These are phyloP conservation scores for Suhomyces ambrosiae DNA, from an alignment of 1,139 yeast genomes.

Conservation along the genomic window DNA sequence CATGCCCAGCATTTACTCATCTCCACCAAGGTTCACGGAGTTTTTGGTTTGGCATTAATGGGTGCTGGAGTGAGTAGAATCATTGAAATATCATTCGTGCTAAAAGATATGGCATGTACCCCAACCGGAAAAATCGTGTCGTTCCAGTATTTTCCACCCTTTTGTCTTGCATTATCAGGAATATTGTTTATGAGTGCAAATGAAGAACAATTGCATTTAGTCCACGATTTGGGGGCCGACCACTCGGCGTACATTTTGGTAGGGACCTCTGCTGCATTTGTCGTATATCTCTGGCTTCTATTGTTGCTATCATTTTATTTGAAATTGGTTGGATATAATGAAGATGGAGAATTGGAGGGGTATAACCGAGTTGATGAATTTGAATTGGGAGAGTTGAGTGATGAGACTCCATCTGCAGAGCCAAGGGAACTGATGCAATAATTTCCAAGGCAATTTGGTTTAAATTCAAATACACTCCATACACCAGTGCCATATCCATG, in stretches of 20 bases:
- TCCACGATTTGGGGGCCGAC: constrained; percentile 75
- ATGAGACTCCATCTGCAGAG: constrained; percentile 12
- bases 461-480: too few relatives aligned
- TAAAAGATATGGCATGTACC: constrained; percentile 54
- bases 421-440: not conserved
- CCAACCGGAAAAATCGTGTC: constrained; percentile 55
- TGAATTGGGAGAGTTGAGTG: constrained; percentile 38
- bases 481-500: too few relatives aligned
- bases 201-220: constrained; percentile 79
- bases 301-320: constrained; percentile 59
- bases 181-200: constrained; percentile 86
- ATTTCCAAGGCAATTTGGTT: not conserved
- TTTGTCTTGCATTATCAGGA: constrained; percentile 77
- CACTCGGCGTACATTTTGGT: constrained; percentile 80
- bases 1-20: constrained; percentile 75
- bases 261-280: constrained; percentile 72
- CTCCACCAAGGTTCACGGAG: constrained; percentile 82
- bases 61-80: constrained; percentile 74
- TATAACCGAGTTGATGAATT: constrained; percentile 25
- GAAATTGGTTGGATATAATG: constrained; percentile 50
- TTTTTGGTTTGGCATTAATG: constrained; percentile 83
- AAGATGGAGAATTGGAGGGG: constrained; percentile 32
- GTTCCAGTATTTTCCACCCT: constrained; percentile 84
- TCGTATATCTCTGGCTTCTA: constrained; percentile 68
- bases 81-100: constrained; percentile 72